Percentiles rank a stretch among this genome's conserved stretches.
Evolutionary conservation across 1,284 basidiomycete species (phyloP).

Genomic region (Farysia itapuensis): DNA sequence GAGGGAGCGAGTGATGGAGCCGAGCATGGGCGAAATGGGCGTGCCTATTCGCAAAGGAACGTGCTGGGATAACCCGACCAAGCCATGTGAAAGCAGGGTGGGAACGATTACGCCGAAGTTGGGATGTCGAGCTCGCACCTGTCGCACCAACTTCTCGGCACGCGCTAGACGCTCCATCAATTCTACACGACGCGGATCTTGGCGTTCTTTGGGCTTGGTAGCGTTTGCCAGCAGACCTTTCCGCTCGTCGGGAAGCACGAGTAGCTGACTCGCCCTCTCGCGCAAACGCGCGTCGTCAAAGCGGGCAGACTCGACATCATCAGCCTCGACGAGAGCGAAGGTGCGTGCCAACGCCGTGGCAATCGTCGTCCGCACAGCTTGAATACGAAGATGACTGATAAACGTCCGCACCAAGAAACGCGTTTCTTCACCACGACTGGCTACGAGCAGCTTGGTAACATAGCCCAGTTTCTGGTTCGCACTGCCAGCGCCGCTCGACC

Average conservation of each 20-base stretch:
- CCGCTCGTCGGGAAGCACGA: slow-evolving; percentile 30
- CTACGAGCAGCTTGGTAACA: slow-evolving; percentile 78
- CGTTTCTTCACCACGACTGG: slow-evolving; percentile 81
- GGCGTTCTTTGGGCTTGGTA: slow-evolving; percentile 57
- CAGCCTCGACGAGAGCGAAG: slow-evolving; percentile 65
- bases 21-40: slow-evolving; percentile 64
- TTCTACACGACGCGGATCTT: slow-evolving; percentile 41
- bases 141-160: slow-evolving; percentile 64
- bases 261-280: slow-evolving; percentile 16
- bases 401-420: slow-evolving; percentile 81
- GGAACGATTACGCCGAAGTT: slow-evolving; percentile 78
- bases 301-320: slow-evolving; percentile 2
- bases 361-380: slow-evolving; percentile 81
- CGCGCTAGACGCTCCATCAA: slow-evolving; percentile 48
- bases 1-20: slow-evolving; percentile 72
- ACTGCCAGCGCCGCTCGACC: slow-evolving; percentile 73
- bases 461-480: slow-evolving; percentile 75
- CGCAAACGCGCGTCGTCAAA: slow-evolving; percentile 8
- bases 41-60: slow-evolving; percentile 74
- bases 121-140: slow-evolving; percentile 82
- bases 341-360: slow-evolving; percentile 80
- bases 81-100: slow-evolving; percentile 63
- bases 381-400: slow-evolving; percentile 75
- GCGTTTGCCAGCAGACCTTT: slow-evolving; percentile 50
- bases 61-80: slow-evolving; percentile 48